Evolutionary conservation across 345 rosid species (phyloP).

Genomic region (Bruguiera parviflora): DNA sequence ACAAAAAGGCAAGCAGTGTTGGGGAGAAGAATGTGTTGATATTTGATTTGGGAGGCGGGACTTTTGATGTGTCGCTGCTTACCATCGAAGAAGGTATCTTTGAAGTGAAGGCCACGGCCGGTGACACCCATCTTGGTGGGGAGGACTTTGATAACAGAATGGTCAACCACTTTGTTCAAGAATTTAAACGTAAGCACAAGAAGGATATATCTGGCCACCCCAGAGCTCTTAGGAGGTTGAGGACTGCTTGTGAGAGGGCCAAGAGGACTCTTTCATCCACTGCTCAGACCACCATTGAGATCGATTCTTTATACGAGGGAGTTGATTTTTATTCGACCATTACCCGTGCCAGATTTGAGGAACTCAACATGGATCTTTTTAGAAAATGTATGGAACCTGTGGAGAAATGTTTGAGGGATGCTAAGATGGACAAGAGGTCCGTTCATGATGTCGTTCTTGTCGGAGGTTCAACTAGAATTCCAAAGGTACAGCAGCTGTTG

Average conservation of each 20-base stretch:
- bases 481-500: slow-evolving; percentile 44
- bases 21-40: slow-evolving; percentile 34
- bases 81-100: slow-evolving; percentile 33
- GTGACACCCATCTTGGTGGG: slow-evolving; percentile 33
- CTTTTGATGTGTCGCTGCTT: slow-evolving; percentile 28
- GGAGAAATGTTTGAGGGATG: slow-evolving; percentile 52
- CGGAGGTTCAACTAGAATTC: slow-evolving; percentile 58
- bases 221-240: slow-evolving; percentile 45
- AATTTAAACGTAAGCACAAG: slow-evolving; percentile 43
- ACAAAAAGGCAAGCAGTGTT: slow-evolving; percentile 33
- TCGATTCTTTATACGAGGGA: slow-evolving; percentile 43
- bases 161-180: slow-evolving; percentile 50
- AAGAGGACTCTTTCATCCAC: slow-evolving; percentile 52
- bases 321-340: slow-evolving; percentile 44
- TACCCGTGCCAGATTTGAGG: slow-evolving; percentile 49
- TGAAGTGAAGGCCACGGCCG: slow-evolving; percentile 30
- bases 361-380: slow-evolving; percentile 49
- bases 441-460: slow-evolving; percentile 51
- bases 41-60: slow-evolving; percentile 32
- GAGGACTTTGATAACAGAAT: slow-evolving; percentile 33
- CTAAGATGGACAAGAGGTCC: slow-evolving; percentile 46
- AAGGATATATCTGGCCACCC: slow-evolving; percentile 37
- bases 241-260: slow-evolving; percentile 49
- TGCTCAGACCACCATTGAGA: slow-evolving; percentile 48
- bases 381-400: slow-evolving; percentile 53